phyloP scores from a whole-genome alignment of 2,329 filamentous ascomycete genomes.

The Venturiaceae sp. region DNA sequence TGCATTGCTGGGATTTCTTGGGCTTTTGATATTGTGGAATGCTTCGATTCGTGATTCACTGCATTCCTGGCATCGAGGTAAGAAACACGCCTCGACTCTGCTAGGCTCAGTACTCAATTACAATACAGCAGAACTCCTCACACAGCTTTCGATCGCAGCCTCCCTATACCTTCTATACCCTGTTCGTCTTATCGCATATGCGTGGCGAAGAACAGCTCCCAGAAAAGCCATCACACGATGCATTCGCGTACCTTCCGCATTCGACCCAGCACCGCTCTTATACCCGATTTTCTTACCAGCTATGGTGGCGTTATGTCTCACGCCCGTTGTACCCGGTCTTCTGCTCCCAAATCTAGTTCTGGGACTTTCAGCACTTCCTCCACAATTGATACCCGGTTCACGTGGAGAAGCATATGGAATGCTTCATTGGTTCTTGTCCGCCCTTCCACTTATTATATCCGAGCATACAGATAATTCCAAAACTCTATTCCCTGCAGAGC shows the following conservation, averaged over 20 bases:
- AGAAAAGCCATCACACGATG: background rate
- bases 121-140: conserved; percentile 27
- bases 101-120: background rate
- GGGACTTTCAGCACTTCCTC: conserved; percentile 66
- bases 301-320: conserved; percentile 66
- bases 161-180: conserved; percentile 26
- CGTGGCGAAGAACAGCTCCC: conserved; percentile 3
- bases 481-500: conserved; percentile 21
- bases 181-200: conserved; percentile 20
- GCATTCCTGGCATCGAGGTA: conserved; percentile 30
- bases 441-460: conserved; percentile 53
- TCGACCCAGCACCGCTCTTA: conserved; percentile 84
- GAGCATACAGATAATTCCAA: conserved; percentile 30
- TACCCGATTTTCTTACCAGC: conserved; percentile 74
- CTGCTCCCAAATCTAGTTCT: conserved; percentile 76
- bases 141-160: conserved; percentile 23
- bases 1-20: conserved; percentile 42
- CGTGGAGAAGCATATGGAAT: conserved; percentile 48
- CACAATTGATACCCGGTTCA: conserved; percentile 35
- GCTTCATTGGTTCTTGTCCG: conserved; percentile 71
- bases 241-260: conserved; percentile 59
- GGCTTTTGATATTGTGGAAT: conserved; percentile 33
- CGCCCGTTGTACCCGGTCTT: conserved; percentile 48
- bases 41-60: conserved; percentile 17
- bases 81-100: conserved; percentile 8